A percentile compares a stretch with the other conserved stretches of the same genome.
Conservation (phyloP, 371 early-diverging fungal genomes). For the Saksenaea oblongispora region DNA sequence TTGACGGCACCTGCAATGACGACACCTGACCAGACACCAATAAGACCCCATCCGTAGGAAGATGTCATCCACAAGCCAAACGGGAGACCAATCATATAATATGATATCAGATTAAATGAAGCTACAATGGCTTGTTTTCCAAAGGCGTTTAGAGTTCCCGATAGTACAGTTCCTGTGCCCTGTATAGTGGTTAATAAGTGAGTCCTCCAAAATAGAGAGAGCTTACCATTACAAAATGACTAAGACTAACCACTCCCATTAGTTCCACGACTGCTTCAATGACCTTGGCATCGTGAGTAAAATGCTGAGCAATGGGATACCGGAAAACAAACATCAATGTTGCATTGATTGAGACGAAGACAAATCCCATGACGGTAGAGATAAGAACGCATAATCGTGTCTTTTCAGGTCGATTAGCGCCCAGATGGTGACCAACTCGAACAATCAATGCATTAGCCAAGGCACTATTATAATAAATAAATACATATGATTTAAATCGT, state of each 20-base stretch:
- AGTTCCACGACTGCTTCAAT: slow-evolving; percentile 47
- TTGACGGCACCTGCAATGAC: slow-evolving; percentile 38
- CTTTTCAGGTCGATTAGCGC: slow-evolving; percentile 30
- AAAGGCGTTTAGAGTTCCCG: slow-evolving; percentile 35
- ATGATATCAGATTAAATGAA: slow-evolving; percentile 31
- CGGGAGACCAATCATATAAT: slow-evolving; percentile 38
- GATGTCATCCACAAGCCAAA: slow-evolving; percentile 39
- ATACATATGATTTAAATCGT: background rate
- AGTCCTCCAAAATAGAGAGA: background rate
- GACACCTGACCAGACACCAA: slow-evolving; percentile 45
- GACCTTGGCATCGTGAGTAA: slow-evolving; percentile 56
- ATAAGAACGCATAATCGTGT: slow-evolving; percentile 24
- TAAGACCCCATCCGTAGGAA: slow-evolving; percentile 26
- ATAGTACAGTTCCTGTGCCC: slow-evolving; percentile 39
- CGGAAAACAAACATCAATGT: slow-evolving; percentile 22
- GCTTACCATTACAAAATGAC: slow-evolving; percentile 60
- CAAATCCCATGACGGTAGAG: slow-evolving; percentile 16
- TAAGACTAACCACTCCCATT: slow-evolving; percentile 73
- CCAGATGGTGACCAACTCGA: slow-evolving; percentile 43
- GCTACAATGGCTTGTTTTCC: slow-evolving; percentile 45
- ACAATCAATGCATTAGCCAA: slow-evolving; percentile 33
- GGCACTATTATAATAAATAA: slow-evolving; percentile 19
- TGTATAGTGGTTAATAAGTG: background rate
- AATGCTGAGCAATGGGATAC: slow-evolving; percentile 28
- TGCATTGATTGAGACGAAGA: slow-evolving; percentile 22